Percentiles rank a stretch among this genome's conserved stretches.
These are phyloP conservation scores for Cercospora brassicicola DNA, from an alignment of 2,329 filamentous ascomycete genomes.

Conservation along the genomic window DNA sequence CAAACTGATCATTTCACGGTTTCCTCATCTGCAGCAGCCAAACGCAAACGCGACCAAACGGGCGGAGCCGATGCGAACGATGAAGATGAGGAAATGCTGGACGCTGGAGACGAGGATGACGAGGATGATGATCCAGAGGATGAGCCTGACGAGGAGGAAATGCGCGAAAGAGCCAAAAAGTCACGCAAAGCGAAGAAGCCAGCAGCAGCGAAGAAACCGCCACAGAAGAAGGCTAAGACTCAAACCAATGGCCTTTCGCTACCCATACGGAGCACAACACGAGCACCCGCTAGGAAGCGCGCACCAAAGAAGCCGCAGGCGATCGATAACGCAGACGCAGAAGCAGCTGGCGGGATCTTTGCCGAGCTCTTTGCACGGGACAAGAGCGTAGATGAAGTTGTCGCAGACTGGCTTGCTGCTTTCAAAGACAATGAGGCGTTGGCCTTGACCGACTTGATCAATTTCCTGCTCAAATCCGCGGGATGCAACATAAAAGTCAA, in stretches of 20 bases:
- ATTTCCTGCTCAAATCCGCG: slow-evolving; percentile 65
- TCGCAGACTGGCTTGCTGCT: slow-evolving; percentile 57
- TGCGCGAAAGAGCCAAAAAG: slow-evolving; percentile 40
- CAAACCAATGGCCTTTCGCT: slow-evolving; percentile 58
- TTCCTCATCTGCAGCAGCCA: slow-evolving; percentile 40
- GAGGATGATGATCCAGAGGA: slow-evolving; percentile 41
- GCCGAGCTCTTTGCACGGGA: slow-evolving; percentile 61
- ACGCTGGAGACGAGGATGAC: slow-evolving; percentile 37
- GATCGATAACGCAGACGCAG: slow-evolving; percentile 53
- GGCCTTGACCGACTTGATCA: slow-evolving; percentile 60
- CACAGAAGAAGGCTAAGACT: slow-evolving; percentile 52
- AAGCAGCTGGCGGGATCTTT: slow-evolving; percentile 58
- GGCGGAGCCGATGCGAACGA: slow-evolving; percentile 36
- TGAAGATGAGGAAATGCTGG: slow-evolving; percentile 40
- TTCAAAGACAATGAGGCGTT: slow-evolving; percentile 58
- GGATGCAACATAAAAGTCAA: slow-evolving; percentile 80
- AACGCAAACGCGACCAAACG: slow-evolving; percentile 51
- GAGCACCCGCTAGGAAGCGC: slow-evolving; percentile 42
- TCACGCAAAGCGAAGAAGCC: slow-evolving; percentile 31
- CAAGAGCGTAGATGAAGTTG: slow-evolving; percentile 57
- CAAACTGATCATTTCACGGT: slow-evolving; percentile 38
- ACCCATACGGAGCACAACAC: slow-evolving; percentile 54
- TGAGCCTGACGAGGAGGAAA: slow-evolving; percentile 52
- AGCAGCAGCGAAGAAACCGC: slow-evolving; percentile 38
- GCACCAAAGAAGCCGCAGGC: slow-evolving; percentile 53